These are phyloP conservation scores for Meripilus lineatus DNA, from an alignment of 1,284 basidiomycete species.

Conservation along the genomic window DNA sequence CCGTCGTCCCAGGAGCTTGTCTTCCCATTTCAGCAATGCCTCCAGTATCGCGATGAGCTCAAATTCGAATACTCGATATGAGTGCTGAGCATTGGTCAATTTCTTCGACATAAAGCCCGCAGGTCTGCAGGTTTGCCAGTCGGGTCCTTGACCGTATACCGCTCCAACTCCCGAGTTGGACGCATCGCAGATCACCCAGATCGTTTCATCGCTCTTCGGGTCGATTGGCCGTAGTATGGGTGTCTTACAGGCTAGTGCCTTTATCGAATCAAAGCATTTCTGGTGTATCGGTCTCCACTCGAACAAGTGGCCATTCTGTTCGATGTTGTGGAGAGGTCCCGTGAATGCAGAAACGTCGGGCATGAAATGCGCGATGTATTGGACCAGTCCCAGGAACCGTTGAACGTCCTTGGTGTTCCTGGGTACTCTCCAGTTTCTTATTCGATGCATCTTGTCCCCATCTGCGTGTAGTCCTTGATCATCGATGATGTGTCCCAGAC, in stretches of 20 bases:
- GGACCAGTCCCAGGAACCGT: conserved; percentile 34
- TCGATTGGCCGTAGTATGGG: conserved; percentile 34
- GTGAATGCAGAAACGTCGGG: conserved; percentile 32
- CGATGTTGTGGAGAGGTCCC: conserved; percentile 14
- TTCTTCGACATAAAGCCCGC: conserved; percentile 36
- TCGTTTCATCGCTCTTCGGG: no score
- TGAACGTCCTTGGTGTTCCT: no score
- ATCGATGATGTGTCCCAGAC: no score
- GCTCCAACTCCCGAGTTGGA: no score
- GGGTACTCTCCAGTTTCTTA: conserved; percentile 25
- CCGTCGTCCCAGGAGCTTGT: no score
- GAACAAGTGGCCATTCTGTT: conserved; percentile 14
- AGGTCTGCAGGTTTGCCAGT: conserved; percentile 23
- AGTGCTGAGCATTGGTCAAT: conserved; percentile 29
- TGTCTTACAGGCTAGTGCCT: conserved; percentile 23
- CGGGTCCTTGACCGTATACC: no score
- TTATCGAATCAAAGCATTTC: conserved; percentile 32
- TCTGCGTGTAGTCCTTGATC: conserved; percentile 27
- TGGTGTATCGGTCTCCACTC: conserved; percentile 27
- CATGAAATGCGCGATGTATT: conserved; percentile 36
- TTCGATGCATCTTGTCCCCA: conserved; percentile 20
- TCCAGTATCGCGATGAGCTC: conserved; percentile 35
- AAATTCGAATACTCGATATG: conserved; percentile 30
- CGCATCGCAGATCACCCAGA: no score
- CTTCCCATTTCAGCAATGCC: conserved; percentile 23